Conservation (phyloP, 148 eudicot genomes). For the Cornus suecica region DNA sequence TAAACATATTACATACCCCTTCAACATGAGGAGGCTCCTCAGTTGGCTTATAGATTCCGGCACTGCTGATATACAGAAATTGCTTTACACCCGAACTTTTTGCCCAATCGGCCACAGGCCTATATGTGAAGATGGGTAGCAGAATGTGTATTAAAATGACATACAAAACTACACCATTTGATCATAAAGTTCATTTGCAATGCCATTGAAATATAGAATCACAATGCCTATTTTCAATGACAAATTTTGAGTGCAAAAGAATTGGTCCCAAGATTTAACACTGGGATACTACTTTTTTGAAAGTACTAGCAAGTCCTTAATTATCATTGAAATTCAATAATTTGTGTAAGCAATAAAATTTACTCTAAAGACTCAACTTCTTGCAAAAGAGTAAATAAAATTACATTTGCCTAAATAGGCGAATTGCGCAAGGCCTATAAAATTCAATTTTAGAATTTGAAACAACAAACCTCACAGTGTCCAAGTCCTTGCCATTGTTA, state of each 20-base stretch:
- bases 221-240: no score
- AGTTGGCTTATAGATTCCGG: slow-evolving; percentile 86
- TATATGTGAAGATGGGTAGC: slow-evolving; percentile 21
- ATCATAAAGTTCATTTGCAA: not conserved
- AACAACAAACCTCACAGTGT: slow-evolving; percentile 64
- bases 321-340: no score
- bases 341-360: no score
- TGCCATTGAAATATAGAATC: not conserved
- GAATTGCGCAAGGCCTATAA: no score
- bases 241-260: no score
- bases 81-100: slow-evolving; percentile 71
- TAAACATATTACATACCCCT: slow-evolving; percentile 49
- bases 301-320: no score
- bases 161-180: not conserved
- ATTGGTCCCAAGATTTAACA: no score
- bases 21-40: slow-evolving; percentile 97
- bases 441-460: no score
- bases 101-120: slow-evolving; percentile 98
- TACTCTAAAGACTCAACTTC: no score
- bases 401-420: no score
- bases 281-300: no score
- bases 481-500: slow-evolving; percentile 96
- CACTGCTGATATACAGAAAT: slow-evolving; percentile 88
- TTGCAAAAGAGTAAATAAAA: no score
- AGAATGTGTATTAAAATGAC: not conserved